Base-by-base conservation (phyloP, 2,329 filamentous ascomycete species). In the Coniochaeta ligniaria region DNA sequence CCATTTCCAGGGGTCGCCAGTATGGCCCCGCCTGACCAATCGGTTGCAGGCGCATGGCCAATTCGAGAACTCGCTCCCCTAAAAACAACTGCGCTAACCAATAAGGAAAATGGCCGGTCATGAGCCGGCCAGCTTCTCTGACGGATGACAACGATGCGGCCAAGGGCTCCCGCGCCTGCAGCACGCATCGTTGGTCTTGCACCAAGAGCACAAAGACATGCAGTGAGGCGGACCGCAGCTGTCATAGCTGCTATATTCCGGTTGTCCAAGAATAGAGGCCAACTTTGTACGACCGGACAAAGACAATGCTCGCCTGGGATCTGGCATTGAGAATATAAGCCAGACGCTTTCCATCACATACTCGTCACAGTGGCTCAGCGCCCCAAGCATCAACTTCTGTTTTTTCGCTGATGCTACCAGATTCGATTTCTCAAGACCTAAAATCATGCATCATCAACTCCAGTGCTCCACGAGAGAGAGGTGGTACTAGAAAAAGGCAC, bases 11-110 rank as follows among this genome's bases (percentile, higher is more conserved):
- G 54, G 54, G 54, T 14, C 31, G 35, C 28, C 17, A 24, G n/a
- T 38, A 3, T 36, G 54, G 54, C 54, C 54, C 54, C 54, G 54
- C 54, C 28, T 38, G 54, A 35, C 54, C 54, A 57, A 57, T 57
- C 54, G 54, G 54, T 57, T 57, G 35, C n/a, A 35, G 28, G 54
- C 54, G 22, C 28, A 38, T 38, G n/a, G n/a, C 54, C 54, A 57
- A 22, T 57, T 57, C n/a, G 54, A 57, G 54, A 57, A 57, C 7
- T n/a, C n/a, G 14, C 31, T 36, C 17, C 52, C 22, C 31, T 38
- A 35, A 35, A 57, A 35, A 24, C 20, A 35, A 22, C 22, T 57
- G 20, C 28, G n/a, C 33, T 57, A 24, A n/a, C 54, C 54, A 57
- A 57, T 38, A 2, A 57, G 7, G 14, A 20, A 36, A 12, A 16